Evolutionary conservation across 805 yeast species (phyloP).

Genomic region (Schizosaccharomyces octosporus): DNA sequence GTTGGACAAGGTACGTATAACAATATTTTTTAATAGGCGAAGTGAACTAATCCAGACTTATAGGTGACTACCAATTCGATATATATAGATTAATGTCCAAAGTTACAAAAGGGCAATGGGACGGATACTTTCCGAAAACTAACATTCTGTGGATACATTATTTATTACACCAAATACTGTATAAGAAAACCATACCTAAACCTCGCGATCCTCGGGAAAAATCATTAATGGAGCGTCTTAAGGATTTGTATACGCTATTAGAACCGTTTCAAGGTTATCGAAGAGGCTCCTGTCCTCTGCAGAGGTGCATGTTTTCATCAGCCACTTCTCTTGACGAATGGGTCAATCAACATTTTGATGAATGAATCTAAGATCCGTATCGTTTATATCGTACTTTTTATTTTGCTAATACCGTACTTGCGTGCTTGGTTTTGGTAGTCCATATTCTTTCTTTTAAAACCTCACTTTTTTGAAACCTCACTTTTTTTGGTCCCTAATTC

Average conservation of each 20-base stretch:
- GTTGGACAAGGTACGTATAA: conserved; percentile 18
- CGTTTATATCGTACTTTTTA: no score
- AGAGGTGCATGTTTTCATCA: background rate
- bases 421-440: no score
- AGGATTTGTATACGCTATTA: background rate
- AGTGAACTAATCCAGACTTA: background rate
- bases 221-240: background rate
- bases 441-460: no score
- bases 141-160: conserved; percentile 45
- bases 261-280: background rate
- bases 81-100: conserved; percentile 30
- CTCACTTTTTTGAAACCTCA: no score
- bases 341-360: background rate
- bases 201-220: background rate
- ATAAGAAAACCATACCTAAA: background rate
- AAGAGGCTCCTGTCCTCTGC: background rate
- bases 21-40: background rate
- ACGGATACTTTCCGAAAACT: conserved; percentile 22
- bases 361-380: no score
- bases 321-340: background rate
- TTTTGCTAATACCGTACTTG: no score
- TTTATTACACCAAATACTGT: conserved; percentile 10
- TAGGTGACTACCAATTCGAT: conserved; percentile 35
- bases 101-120: conserved; percentile 24
- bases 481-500: no score